Evolutionary conservation across 164 flowering plant species (phyloP).

Genomic region (Litsea cubeba): DNA sequence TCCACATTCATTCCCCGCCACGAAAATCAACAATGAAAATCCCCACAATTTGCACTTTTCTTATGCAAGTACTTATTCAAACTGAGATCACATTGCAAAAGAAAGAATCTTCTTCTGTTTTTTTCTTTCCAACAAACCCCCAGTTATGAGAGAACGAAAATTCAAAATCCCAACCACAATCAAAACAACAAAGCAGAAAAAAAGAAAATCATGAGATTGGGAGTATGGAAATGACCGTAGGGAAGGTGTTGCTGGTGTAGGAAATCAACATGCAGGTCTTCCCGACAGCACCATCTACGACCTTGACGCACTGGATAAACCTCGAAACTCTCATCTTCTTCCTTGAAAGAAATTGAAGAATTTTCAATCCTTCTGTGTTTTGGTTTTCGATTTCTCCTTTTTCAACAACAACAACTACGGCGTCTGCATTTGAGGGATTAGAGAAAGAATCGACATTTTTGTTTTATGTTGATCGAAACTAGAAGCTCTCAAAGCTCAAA

Average conservation of each 20-base stretch:
- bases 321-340: slow-evolving; percentile 62
- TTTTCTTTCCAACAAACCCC: background rate
- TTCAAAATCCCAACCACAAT: no score
- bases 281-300: slow-evolving; percentile 86
- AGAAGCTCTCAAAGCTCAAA: no score
- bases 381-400: background rate
- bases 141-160: no score
- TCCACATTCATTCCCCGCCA: no score
- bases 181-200: no score
- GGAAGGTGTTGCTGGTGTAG: slow-evolving; percentile 80
- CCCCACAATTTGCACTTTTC: no score
- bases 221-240: slow-evolving; percentile 42
- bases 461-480: no score
- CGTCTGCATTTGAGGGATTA: slow-evolving; percentile 6
- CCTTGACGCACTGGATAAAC: slow-evolving; percentile 80
- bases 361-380: background rate
- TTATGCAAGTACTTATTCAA: no score
- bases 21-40: no score
- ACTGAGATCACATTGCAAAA: no score
- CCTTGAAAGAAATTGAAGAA: background rate
- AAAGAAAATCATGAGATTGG: no score
- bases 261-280: slow-evolving; percentile 86
- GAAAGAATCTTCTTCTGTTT: no score
- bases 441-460: slow-evolving; percentile 3
- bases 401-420: slow-evolving; percentile 17